Evolutionary conservation across 2,329 filamentous ascomycete species (phyloP).

Genomic region (Cercospora sesami): DNA sequence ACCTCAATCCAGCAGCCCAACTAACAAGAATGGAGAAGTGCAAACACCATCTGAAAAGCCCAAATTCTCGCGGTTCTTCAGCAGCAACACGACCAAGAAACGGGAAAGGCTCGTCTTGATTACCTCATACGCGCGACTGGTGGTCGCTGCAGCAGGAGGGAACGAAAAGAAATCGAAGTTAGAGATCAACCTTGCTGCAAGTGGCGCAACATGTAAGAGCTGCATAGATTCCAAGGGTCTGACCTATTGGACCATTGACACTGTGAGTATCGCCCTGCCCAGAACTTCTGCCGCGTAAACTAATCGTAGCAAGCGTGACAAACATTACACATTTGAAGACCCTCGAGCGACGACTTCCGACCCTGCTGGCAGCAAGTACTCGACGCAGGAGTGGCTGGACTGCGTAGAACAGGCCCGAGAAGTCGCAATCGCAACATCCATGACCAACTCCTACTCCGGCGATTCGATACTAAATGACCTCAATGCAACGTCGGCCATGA

Average conservation of each 20-base stretch:
- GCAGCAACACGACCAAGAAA: conserved; percentile 87
- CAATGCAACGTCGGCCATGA: conserved; percentile 54
- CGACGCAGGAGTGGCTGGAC: conserved; percentile 89
- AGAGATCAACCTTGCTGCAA: conserved; percentile 78
- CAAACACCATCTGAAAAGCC: conserved; percentile 57
- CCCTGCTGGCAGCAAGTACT: conserved; percentile 63
- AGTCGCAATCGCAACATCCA: conserved; percentile 67
- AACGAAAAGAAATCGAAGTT: conserved; percentile 95
- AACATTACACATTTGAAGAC: conserved; percentile 92
- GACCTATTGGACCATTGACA: conserved; percentile 87
- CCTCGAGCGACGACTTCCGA: conserved; percentile 69
- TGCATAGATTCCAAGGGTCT: conserved; percentile 85
- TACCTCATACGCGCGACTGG: conserved; percentile 84
- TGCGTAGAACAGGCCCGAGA: conserved; percentile 83
- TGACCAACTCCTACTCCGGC: conserved; percentile 64
- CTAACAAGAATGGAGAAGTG: conserved; percentile 69
- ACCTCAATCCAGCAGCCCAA: conserved; percentile 72
- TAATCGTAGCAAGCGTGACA: conserved; percentile 67
- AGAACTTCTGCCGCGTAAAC: neutral
- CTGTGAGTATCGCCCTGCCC: conserved; percentile 61
- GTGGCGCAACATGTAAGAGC: conserved; percentile 75
- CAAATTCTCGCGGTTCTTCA: conserved; percentile 92
- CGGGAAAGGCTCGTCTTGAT: conserved; percentile 91
- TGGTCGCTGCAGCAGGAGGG: conserved; percentile 85
- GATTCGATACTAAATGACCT: conserved; percentile 49